phyloP scores from a whole-genome alignment of 306 rosid genomes.

The Nissolia schottii region DNA sequence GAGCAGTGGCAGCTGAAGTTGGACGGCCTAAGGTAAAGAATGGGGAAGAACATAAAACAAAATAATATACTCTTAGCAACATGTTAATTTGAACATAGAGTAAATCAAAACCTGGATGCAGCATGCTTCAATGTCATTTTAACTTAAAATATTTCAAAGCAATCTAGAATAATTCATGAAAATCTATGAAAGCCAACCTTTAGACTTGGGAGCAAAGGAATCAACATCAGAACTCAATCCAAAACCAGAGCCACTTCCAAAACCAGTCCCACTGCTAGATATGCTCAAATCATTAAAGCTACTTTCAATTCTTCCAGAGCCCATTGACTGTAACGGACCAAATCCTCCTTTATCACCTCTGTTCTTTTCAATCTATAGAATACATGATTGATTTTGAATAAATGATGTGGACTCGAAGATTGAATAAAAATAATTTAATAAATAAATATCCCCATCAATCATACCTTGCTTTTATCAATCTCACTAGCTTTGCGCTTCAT shows the following conservation, averaged over 20 bases:
- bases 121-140: slow-evolving; percentile 12
- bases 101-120: slow-evolving; percentile 4
- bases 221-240: slow-evolving; percentile 70
- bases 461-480: slow-evolving; percentile 99
- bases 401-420: background rate
- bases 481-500: slow-evolving; percentile 98
- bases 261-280: slow-evolving; percentile 78
- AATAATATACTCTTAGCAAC: slow-evolving; percentile 10
- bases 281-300: slow-evolving; percentile 72
- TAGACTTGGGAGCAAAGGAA: slow-evolving; percentile 70
- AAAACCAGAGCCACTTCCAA: slow-evolving; percentile 85
- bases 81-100: slow-evolving; percentile 1
- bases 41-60: slow-evolving; percentile 12
- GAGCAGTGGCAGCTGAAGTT: slow-evolving; percentile 83
- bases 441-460: slow-evolving; percentile 6
- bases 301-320: slow-evolving; percentile 88
- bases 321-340: slow-evolving; percentile 76
- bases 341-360: slow-evolving; percentile 91
- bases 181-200: slow-evolving; percentile 52
- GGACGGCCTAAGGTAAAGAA: slow-evolving; percentile 55
- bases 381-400: background rate
- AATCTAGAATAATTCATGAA: slow-evolving; percentile 4
- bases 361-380: slow-evolving; percentile 78
- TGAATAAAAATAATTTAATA: background rate
- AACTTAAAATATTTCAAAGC: slow-evolving; percentile 6